Percentiles rank a stretch among this genome's conserved stretches.
Evolutionary conservation across 202 grass and related monocot genomes (phyloP).

Genomic region (Elaeis oleifera): DNA sequence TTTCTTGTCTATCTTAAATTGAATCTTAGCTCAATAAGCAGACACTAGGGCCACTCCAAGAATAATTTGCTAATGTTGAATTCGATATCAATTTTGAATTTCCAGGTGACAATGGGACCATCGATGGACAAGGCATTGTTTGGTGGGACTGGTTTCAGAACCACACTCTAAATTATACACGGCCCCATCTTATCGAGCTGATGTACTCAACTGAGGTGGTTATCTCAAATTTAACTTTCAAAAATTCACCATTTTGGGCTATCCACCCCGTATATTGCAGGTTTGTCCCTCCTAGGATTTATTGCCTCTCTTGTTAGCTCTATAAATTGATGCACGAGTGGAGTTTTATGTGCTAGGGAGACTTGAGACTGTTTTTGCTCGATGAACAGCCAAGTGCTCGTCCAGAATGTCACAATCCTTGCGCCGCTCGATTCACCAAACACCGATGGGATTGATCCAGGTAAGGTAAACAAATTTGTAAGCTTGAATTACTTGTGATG

Average conservation of each 20-base stretch:
- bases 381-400: conserved; percentile 82
- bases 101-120: conserved; percentile 79
- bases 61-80: background rate
- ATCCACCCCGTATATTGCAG: conserved; percentile 98
- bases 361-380: conserved; percentile 39
- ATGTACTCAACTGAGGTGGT: conserved; percentile 74
- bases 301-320: conserved; percentile 24
- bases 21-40: too few relatives aligned
- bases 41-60: conserved; percentile 12
- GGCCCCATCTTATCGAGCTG: conserved; percentile 84
- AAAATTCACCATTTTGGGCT: conserved; percentile 86
- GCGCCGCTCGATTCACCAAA: conserved; percentile 86
- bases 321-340: conserved; percentile 39
- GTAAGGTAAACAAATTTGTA: conserved; percentile 29
- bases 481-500: background rate
- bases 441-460: conserved; percentile 80
- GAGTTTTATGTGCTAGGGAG: conserved; percentile 22
- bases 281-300: conserved; percentile 42
- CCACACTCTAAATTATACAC: conserved; percentile 65
- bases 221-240: conserved; percentile 93
- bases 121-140: conserved; percentile 81
- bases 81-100: conserved; percentile 10
- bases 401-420: conserved; percentile 79
- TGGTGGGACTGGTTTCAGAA: conserved; percentile 91
- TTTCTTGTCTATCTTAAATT: too few relatives aligned